Evolutionary conservation across 495 filamentous ascomycete species (phyloP), one percentile per base, ranked within the genome.

Genomic region (Penicillium coprophilum): DNA sequence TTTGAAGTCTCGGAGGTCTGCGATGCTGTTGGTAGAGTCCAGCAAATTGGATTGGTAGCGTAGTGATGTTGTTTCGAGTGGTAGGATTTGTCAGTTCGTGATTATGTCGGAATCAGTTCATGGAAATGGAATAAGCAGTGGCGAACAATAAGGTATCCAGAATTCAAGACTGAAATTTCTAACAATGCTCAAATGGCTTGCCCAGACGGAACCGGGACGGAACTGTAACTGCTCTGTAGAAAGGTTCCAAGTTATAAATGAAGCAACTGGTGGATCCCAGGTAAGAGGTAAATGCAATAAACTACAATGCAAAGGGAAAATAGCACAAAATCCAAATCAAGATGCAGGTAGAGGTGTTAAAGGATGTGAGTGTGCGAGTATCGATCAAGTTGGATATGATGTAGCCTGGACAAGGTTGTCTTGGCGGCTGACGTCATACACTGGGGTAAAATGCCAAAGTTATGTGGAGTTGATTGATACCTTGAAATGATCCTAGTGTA

Each of bases 341-440:
- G n/a, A 30, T n/a, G 43, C 23, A 19, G 6, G 45, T 31, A 47
- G 10, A 31, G 11, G 28, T 13, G 21, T 13, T 24, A 44, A 9
- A n/a, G 5, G 17, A 17, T 31, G 28, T 13, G 45, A 31, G 7
- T 28, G 45, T 20, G 45, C 15, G 21, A 45, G 24, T 10, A n/a
- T 46, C 21, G 49, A 39, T 28, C 24, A 3, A 38, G 6, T 38
- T 17, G 34, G 34, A 38, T 39, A 34, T 17, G 47, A 50, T 51
- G 34, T 38, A 38, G 34, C 15, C 34, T 17, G 15, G 34, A 4
- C 34, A n/a, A n/a, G n/a, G n/a, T 15, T 51, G 21, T 40, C 49
- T 51, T 51, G 49, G 49, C 49, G 36, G 34, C 19, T 51, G 49
- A 51, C 49, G 49, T 51, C 49, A 51, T 51, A 51, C 23, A 23